Conservation (phyloP, 2,329 filamentous ascomycete genomes). For the Talaromyces funiculosus region DNA sequence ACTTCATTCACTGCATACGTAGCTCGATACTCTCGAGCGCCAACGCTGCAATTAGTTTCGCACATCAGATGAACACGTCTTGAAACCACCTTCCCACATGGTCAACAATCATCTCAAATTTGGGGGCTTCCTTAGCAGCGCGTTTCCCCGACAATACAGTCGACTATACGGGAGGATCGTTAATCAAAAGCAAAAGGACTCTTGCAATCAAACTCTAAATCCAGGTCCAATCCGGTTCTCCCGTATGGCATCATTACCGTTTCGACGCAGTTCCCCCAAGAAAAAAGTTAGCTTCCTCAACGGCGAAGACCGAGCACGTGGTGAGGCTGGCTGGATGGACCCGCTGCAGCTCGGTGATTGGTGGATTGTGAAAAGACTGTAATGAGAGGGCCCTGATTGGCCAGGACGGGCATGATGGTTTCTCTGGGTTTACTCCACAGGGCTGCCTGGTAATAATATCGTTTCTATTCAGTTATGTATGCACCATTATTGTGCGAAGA, state of each 20-base stretch:
- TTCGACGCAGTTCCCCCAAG: not conserved
- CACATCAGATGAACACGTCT: not conserved
- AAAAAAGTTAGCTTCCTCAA: not conserved
- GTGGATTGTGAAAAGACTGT: not conserved
- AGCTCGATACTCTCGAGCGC: too few species aligned
- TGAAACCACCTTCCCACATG: not conserved
- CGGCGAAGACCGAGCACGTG: not conserved
- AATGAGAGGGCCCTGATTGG: not conserved
- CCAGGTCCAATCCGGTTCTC: not conserved
- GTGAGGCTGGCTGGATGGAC: not conserved
- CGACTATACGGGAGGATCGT: not conserved
- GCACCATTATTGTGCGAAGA: not conserved
- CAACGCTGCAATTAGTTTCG: too few species aligned
- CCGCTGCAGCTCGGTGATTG: not conserved
- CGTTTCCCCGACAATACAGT: not conserved
- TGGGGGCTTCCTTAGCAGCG: not conserved
- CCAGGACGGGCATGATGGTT: not conserved
- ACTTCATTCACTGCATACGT: too few species aligned
- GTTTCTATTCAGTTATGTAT: not conserved
- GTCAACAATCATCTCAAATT: not conserved
- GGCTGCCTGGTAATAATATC: not conserved
- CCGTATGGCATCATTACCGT: not conserved
- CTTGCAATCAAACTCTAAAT: not conserved
- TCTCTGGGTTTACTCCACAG: not conserved
- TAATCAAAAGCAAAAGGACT: slow-evolving; percentile 3